These are phyloP conservation scores for Ambrosia hybrid DNA, from an alignment of 140 eudicot species.

Conservation along the genomic window DNA sequence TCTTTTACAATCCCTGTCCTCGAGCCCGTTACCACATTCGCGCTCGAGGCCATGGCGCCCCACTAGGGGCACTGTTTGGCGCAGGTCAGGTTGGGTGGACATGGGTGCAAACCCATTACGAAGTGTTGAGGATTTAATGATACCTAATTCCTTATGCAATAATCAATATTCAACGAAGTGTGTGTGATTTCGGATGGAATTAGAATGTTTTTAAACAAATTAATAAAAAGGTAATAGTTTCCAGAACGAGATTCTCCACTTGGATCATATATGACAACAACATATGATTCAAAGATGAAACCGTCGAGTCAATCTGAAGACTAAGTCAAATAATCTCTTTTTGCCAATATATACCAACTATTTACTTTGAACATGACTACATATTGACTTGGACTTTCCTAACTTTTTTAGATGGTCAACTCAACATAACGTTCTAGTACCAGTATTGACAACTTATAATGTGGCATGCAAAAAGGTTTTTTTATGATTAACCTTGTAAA, in stretches of 20 bases:
- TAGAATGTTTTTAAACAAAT: neutral
- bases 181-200: neutral
- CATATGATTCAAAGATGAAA: slow-evolving; percentile 9
- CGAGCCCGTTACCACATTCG: no score
- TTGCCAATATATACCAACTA: slow-evolving; percentile 13
- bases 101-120: no score
- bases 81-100: no score
- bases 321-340: slow-evolving; percentile 29
- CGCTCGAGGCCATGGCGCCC: no score
- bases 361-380: slow-evolving; percentile 37
- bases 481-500: neutral
- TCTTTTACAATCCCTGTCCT: no score
- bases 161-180: neutral
- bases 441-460: neutral
- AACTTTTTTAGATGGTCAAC: slow-evolving; percentile 15
- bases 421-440: neutral
- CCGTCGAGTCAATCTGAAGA: slow-evolving; percentile 16
- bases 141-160: neutral
- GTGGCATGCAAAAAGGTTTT: neutral
- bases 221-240: neutral
- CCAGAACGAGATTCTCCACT: neutral
- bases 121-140: no score
- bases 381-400: slow-evolving; percentile 33
- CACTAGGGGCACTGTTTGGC: no score
- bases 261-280: neutral